phyloP scores from a whole-genome alignment of 2,329 filamentous ascomycete genomes.

The Basipetospora chlamydospora region DNA sequence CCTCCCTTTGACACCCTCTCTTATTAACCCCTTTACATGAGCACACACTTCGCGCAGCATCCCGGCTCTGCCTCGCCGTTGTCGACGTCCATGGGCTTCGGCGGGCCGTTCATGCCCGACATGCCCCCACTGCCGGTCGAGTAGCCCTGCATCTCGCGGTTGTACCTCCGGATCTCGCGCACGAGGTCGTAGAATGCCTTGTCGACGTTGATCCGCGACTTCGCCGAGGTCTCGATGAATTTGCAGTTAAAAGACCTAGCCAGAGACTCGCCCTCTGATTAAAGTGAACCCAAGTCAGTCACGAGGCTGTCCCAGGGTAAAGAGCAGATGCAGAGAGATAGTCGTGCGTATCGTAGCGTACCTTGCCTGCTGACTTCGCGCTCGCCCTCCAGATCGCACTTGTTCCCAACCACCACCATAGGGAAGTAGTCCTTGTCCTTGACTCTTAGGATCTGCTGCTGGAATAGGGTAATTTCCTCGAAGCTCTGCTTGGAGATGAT shows the following conservation, averaged over 20 bases:
- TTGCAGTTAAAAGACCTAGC: constrained; percentile 86
- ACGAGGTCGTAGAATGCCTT: constrained; percentile 98
- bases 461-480: constrained; percentile 96
- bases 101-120: constrained; percentile 44
- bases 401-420: constrained; percentile 98
- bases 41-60: constrained; percentile 74
- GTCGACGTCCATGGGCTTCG: constrained; percentile 67
- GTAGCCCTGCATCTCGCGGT: constrained; percentile 93
- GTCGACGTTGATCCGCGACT: constrained; percentile 95
- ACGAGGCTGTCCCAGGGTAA: too few relatives aligned
- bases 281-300: too few relatives aligned
- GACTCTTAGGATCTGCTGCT: constrained; percentile 94
- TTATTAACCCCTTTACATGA: constrained; percentile 51
- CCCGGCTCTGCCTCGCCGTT: constrained; percentile 53
- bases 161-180: constrained; percentile 92
- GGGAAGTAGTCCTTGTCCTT: constrained; percentile 99
- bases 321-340: too few relatives aligned
- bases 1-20: too few relatives aligned
- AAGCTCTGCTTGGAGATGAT: constrained; percentile 96
- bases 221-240: constrained; percentile 98
- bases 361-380: constrained; percentile 85
- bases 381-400: constrained; percentile 93
- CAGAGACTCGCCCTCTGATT: constrained; percentile 83
- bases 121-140: constrained; percentile 53
- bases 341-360: too few relatives aligned